These are phyloP conservation scores for Extremus antarcticus DNA, from an alignment of 495 filamentous ascomycete species.

Conservation along the genomic window DNA sequence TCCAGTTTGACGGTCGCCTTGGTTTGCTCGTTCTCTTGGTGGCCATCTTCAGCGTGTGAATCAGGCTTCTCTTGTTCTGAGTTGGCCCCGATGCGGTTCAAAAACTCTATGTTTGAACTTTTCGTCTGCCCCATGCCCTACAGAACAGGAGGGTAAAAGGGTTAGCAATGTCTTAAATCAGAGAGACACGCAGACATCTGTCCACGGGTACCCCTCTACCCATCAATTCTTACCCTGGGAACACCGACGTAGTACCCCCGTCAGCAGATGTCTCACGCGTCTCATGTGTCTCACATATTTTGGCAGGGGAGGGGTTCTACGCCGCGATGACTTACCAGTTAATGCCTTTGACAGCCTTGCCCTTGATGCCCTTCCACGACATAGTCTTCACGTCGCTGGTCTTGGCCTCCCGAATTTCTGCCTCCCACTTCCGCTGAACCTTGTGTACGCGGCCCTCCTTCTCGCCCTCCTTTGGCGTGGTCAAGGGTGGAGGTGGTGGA, in stretches of 20 bases:
- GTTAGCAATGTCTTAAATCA: too few relatives aligned
- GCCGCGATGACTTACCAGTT: too few relatives aligned
- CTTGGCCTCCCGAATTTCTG: slow-evolving; percentile 33
- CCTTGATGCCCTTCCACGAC: slow-evolving; percentile 34
- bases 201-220: too few relatives aligned
- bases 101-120: slow-evolving; percentile 30
- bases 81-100: slow-evolving; percentile 27
- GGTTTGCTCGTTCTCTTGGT: neutral
- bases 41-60: neutral
- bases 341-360: slow-evolving; percentile 29
- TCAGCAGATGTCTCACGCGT: too few relatives aligned
- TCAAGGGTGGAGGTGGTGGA: slow-evolving; percentile 28
- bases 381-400: slow-evolving; percentile 26
- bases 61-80: slow-evolving; percentile 7
- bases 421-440: slow-evolving; percentile 33
- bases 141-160: too few relatives aligned
- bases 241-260: too few relatives aligned
- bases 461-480: slow-evolving; percentile 27
- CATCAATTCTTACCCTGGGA: too few relatives aligned
- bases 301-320: too few relatives aligned
- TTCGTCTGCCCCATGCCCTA: slow-evolving; percentile 29
- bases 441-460: slow-evolving; percentile 34
- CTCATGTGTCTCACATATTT: too few relatives aligned
- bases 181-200: too few relatives aligned
- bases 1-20: slow-evolving; percentile 26